A percentile compares a stretch with the other conserved stretches of the same genome.
Evolutionary conservation across 768 basidiomycete genomes (phyloP).

Genomic region (Termitomyces sp.): DNA sequence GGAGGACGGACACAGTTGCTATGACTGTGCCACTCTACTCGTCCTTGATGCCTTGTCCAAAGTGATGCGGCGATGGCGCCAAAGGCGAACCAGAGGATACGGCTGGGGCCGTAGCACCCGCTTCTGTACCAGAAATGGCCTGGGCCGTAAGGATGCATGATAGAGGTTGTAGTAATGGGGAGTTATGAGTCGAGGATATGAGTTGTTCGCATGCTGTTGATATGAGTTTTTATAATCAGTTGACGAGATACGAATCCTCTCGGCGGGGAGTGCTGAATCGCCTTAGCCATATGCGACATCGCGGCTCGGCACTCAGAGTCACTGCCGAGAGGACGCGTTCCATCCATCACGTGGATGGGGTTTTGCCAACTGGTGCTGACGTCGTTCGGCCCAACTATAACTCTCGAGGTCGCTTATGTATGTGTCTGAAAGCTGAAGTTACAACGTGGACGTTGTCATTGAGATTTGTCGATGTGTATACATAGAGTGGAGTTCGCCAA

Average conservation of each 20-base stretch:
- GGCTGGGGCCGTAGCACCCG: conserved; percentile 40
- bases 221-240: not conserved
- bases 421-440: no score
- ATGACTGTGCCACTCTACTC: conserved; percentile 21
- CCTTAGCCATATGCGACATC: not conserved
- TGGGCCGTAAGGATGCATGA: conserved; percentile 15
- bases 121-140: conserved; percentile 10
- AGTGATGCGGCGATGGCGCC: conserved; percentile 48
- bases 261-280: not conserved
- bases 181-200: not conserved
- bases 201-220: not conserved
- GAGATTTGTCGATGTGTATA: no score
- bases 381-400: no score
- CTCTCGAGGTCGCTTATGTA: no score
- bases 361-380: not conserved
- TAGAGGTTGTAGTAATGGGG: not conserved
- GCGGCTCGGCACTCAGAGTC: not conserved
- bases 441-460: no score
- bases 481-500: no score
- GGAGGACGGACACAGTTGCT: conserved; percentile 29
- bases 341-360: not conserved
- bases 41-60: conserved; percentile 40
- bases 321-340: not conserved
- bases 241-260: not conserved
- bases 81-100: conserved; percentile 66